Evolutionary conservation across 495 filamentous ascomycete genomes (phyloP), one percentile per base, ranked within the genome.

Genomic region (Neurospora sp.): DNA sequence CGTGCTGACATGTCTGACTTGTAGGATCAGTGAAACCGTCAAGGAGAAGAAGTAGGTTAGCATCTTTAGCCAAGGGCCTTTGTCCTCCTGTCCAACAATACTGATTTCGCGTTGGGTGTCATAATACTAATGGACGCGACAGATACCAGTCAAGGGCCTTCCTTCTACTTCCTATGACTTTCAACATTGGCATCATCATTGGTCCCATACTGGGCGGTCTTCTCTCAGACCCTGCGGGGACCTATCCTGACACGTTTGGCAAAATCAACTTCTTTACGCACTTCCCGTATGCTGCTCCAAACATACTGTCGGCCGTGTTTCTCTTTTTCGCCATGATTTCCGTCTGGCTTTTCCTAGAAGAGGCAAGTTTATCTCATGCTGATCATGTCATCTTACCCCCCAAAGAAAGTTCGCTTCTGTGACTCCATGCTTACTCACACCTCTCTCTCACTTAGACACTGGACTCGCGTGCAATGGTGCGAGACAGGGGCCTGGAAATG

Each of bases 151-250:
- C 87, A 8, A 83, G 89, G 6, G 90, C 90, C 45, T 92, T 92
- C 73, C 79, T 92, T 69, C 84, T 92, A 40, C 78, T 94, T 69
- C 92, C 90, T 1, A 90, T 92, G 86, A 89, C 88, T 7, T 94
- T 93, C 76, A 94, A 94, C 76, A 86, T 94, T 73, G 93, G 92
- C 3, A 86, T 91, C 40, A 89, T 94, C 71, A 87, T 93, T 74
- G 92, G 92, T n/a, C 90, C 90, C 75, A 84, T 92, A 10, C 83
- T 93, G 70, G 92, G 92, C 69, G 92, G 93, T 38, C 76, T 93
- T 74, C 83, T 94, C 40, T 89, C 92, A 17, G 91, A 96, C 78
- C 92, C 90, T 1, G 91, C 92, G 4, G 86, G 83, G 20, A 90
- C 84, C 71, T 94, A 91, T 75, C 92, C 92, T 0, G 77, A 79